phyloP scores from a whole-genome alignment of 1,139 yeast genomes.

The Geotrichum fermentans region DNA sequence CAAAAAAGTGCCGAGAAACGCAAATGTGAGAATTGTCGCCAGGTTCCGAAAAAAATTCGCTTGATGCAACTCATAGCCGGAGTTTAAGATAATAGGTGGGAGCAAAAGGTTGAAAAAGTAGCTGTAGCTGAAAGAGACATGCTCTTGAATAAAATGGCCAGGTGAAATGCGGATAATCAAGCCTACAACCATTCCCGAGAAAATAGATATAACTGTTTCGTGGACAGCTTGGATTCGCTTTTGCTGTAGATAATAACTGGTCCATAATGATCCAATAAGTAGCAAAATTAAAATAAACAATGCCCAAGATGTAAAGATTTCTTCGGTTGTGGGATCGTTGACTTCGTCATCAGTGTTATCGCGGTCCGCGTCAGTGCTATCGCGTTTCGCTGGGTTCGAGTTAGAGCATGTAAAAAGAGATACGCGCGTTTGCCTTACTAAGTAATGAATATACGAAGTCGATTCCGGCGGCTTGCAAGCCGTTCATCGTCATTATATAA shows the following conservation, averaged over 20 bases:
- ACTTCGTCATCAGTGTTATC: slow-evolving; percentile 52
- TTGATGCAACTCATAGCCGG: slow-evolving; percentile 95
- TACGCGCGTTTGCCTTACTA: slow-evolving; percentile 9
- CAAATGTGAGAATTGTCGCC: slow-evolving; percentile 87
- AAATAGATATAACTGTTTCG: slow-evolving; percentile 92
- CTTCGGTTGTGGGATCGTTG: slow-evolving; percentile 91
- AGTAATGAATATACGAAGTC: slow-evolving; percentile 18
- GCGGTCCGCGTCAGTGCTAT: slow-evolving; percentile 40
- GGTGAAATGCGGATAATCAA: slow-evolving; percentile 83
- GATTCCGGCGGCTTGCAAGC: slow-evolving; percentile 10
- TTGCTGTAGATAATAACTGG: slow-evolving; percentile 88
- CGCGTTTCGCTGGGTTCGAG: slow-evolving; percentile 28
- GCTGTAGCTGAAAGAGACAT: slow-evolving; percentile 89
- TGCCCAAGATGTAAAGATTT: slow-evolving; percentile 96
- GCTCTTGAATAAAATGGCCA: slow-evolving; percentile 94
- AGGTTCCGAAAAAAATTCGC: slow-evolving; percentile 90
- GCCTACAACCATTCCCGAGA: slow-evolving; percentile 96
- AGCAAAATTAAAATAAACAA: slow-evolving; percentile 76
- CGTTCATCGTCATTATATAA: slow-evolving; percentile 6
- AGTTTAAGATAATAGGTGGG: slow-evolving; percentile 93
- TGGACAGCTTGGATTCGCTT: slow-evolving; percentile 89
- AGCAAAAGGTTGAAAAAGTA: slow-evolving; percentile 89
- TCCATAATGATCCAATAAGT: slow-evolving; percentile 87
- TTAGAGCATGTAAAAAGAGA: background rate
- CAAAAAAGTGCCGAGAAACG: slow-evolving; percentile 94